Evolutionary conservation across 1,284 basidiomycete genomes (phyloP).

Genomic region (Ceratobasidium sp.): DNA sequence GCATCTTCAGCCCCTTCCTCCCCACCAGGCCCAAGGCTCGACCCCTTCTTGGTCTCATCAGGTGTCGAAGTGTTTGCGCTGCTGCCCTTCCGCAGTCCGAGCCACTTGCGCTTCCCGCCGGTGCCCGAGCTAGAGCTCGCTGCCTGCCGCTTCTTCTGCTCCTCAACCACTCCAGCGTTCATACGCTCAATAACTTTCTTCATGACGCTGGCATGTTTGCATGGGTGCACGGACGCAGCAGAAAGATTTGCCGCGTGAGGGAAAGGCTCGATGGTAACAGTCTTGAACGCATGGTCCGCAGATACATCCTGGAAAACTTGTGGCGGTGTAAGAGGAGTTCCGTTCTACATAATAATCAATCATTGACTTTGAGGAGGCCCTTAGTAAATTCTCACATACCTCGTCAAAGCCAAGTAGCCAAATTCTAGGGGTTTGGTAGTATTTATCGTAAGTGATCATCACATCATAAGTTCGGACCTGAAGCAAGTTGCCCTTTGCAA

Average conservation of each 20-base stretch:
- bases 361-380: slow-evolving; percentile 22
- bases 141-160: slow-evolving; percentile 70
- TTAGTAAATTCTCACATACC: slow-evolving; percentile 63
- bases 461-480: slow-evolving; percentile 99
- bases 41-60: slow-evolving; percentile 50
- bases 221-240: slow-evolving; percentile 94
- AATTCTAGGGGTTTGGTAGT: slow-evolving; percentile 95
- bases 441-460: slow-evolving; percentile 99
- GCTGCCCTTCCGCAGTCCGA: slow-evolving; percentile 72
- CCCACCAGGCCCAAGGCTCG: slow-evolving; percentile 43
- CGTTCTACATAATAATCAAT: slow-evolving; percentile 69
- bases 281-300: slow-evolving; percentile 98
- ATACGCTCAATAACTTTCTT: slow-evolving; percentile 99
- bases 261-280: slow-evolving; percentile 98
- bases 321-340: slow-evolving; percentile 84
- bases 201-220: slow-evolving; percentile 99
- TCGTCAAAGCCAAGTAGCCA: slow-evolving; percentile 97
- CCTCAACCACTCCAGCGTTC: slow-evolving; percentile 88
- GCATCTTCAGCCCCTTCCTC: slow-evolving; percentile 76
- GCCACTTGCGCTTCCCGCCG: slow-evolving; percentile 87
- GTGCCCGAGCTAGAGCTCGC: slow-evolving; percentile 60
- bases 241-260: slow-evolving; percentile 89
- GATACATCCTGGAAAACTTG: slow-evolving; percentile 99
- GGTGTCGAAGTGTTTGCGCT: slow-evolving; percentile 51
- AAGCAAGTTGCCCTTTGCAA: slow-evolving; percentile 84